Base-by-base conservation (phyloP, 352 stramenopile genomes). In the Globisporangium spiculum region DNA sequence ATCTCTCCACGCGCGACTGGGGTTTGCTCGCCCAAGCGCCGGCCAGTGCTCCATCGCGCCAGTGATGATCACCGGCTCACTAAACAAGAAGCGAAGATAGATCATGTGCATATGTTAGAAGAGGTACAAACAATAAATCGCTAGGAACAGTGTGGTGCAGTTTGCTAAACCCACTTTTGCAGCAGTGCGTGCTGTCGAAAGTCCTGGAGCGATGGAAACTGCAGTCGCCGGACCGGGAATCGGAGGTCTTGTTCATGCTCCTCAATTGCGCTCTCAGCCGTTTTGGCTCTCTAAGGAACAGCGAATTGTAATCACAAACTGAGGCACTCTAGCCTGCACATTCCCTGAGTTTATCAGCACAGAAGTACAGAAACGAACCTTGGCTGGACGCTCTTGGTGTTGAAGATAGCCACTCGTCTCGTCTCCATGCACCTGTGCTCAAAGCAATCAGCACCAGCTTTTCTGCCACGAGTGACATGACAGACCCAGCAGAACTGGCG, bases 1-100 rank as follows among this genome's bases (percentile, higher is more conserved):
- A 41, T 88, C 62, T 32, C 75, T 72, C 89, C 89, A 96, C 7
- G 71, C 72, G 54, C 82, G 79, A 44, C 68, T 50, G 1, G 68
- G 56, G 9, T 83, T 77, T 0, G 63, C 65, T 27, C 63, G 71
- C 32, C 83, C 84, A n/a, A 93, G 65, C 1, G 89, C 89, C 10
- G 89, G 88, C 89, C 89, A 96, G n/a, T 83, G 72, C 44, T 94
- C 82, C 86, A 96, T 91, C 12, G 79, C 81, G 4, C 77, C 81
- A 6, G 75, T 92, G 64, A 96, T 82, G 64, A 96, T 73, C n/a
- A 92, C 81, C 0, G 89, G 87, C 20, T 78, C 72, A 16, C 85
- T 93, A 10, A 30, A n/a, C 14, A n/a, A 48, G 14, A 48, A 48
- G 38, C 9, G 22, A 27, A 54, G 12, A 63, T 4, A 60, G 4